A percentile compares a stretch with the other conserved stretches of the same genome.
phyloP scores from a whole-genome alignment of 345 rosid species.

The Arabidopsis suecica region DNA sequence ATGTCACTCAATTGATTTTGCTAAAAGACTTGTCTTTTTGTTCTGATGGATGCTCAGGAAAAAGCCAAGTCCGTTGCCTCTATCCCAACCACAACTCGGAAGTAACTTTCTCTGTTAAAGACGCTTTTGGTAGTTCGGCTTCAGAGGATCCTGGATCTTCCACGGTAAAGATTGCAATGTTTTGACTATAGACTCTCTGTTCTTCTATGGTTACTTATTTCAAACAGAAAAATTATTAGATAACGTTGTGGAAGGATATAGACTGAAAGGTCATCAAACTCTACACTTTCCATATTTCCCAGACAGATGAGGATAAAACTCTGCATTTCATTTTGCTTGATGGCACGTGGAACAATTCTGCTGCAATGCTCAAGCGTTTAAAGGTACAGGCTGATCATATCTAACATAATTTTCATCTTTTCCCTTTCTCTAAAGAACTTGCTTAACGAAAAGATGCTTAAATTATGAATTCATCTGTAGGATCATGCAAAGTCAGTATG shows the following conservation, averaged over 20 bases:
- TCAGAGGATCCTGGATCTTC: constrained; percentile 42
- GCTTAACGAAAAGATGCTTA: constrained; percentile 4
- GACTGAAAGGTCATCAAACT: not conserved
- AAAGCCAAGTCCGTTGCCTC: constrained; percentile 79
- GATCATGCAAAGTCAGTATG: constrained; percentile 73
- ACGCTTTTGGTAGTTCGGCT: constrained; percentile 50
- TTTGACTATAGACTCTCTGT: constrained; percentile 6
- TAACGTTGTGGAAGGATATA: not conserved
- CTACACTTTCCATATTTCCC: constrained; percentile 45
- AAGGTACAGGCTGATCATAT: constrained; percentile 55
- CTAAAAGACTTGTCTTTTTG: constrained; percentile 18
- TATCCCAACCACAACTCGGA: constrained; percentile 81
- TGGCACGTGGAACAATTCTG: constrained; percentile 98
- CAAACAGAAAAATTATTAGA: not conserved
- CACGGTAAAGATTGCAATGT: constrained; percentile 47
- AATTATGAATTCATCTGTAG: constrained; percentile 45
- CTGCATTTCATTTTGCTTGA: constrained; percentile 82
- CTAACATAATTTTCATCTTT: constrained; percentile 5
- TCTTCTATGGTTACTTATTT: not conserved
- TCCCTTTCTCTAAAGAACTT: constrained; percentile 14
- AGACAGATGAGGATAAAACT: constrained; percentile 54
- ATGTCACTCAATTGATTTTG: constrained; percentile 8
- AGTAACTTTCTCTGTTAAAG: constrained; percentile 57
- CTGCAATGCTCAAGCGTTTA: constrained; percentile 92
- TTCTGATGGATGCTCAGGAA: constrained; percentile 58